Evolutionary conservation across 192 early-diverging fungal species (phyloP), one percentile per base, ranked within the genome.

Genomic region (Entomortierella parvispora): DNA sequence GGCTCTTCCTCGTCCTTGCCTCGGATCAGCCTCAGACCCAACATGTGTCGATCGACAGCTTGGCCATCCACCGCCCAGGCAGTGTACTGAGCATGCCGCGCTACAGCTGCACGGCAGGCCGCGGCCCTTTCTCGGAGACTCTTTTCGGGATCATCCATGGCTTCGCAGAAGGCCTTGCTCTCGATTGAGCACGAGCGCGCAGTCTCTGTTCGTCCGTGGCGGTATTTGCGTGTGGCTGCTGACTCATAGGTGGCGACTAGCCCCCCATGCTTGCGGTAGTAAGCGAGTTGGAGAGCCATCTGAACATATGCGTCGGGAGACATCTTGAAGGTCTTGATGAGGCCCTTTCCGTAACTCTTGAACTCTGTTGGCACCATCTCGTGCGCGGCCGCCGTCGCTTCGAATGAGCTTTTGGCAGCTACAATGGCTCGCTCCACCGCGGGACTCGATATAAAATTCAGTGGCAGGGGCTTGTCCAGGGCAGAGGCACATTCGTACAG

Each of bases 161-260:
- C 76, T 46, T 85, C 76, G 17, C 94, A 84, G 76, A 96, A 95
- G 0, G 65, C 86, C 20, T 88, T 90, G 12, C 87, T 86, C 45
- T 93, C 93, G 1, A 82, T 63, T 5, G 90, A 92, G 34, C 93
- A 83, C 9, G 93, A 91, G 28, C 96, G 89, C 32, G 90, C 90
- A 0, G 94, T 95, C 56, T 96, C 96, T 2, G 96, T 97, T 15
- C 96, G 86, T 8, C 96, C 96, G 62, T 92, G 93, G 31, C 90
- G 65, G 74, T 88, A 97, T 60, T 92, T 82, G 31, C 96, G 85
- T 2, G 94, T 96, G 32, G 87, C 86, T 3, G 91, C 92, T 14
- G 96, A 92, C 68, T 97, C 96, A 70, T 97, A 97, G 3, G 92
- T 92, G 1, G 93, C 79, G 3, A 90, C 86, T 51, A 86, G 69